Evolutionary conservation across 2,329 filamentous ascomycete genomes (phyloP), one percentile per base, ranked within the genome.

Genomic region (Neurospora sp.): DNA sequence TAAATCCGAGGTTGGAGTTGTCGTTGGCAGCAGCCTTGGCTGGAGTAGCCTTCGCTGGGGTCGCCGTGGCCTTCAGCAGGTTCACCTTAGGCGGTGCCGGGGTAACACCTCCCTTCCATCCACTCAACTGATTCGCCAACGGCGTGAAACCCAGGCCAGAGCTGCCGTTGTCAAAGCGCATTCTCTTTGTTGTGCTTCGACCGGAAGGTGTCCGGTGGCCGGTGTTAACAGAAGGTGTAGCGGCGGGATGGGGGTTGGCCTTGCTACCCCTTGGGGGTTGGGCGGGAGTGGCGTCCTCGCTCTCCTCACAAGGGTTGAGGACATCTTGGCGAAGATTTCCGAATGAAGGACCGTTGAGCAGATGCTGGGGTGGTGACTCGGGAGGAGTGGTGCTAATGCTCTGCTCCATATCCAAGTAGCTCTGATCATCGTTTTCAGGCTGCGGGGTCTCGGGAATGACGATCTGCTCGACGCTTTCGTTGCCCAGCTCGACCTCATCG

Each of bases 1-100:
- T 91, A 72, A 91, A 90, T 2, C 88, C 88, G 68, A 87, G 15
- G 23, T 28, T 62, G 4, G 28, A 9, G 52, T 62, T 36, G 3
- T 36, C 52, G 7, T 17, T 8, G 3, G 23, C 7, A 33, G 23
- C 13, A 58, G 52, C 23, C 19, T 52, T 52, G 11, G 43, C 11
- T 7, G 42, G 42, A 43, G 42, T 19, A 19, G 42, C 42, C 11
- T 52, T 52, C 6, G 46, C 19, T 28, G 52, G 52, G 7, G 52
- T 62, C 17, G 52, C 52, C 52, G 52, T n/a, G 8, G 52, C 7
- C 52, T 62, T 62, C 13, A 36, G 52, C 28, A 62, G 13, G 15
- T 62, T 62, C 9, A 62, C 15, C 52, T 62, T 62, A 15, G 52
- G 52, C 13, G 52, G 13, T 17, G 52, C 52, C 52, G 52, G 52